Conservation (phyloP, 202 grass and related monocot species). For the Setaria italica region DNA sequence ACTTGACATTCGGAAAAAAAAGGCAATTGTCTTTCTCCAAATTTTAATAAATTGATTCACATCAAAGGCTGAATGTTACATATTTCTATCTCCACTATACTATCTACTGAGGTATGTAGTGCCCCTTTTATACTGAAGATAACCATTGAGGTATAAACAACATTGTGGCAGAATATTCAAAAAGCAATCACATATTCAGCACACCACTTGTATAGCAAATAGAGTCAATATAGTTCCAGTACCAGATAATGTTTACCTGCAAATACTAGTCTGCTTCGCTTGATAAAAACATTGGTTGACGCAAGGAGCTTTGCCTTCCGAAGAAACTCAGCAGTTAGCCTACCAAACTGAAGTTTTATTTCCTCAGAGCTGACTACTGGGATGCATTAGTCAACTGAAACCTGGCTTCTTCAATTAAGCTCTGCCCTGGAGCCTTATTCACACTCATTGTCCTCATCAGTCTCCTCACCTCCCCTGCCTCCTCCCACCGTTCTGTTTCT, state of each 20-base stretch:
- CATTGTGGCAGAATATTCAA: not conserved
- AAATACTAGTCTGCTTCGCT: not conserved
- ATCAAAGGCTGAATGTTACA: not conserved
- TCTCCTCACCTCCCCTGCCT: conserved; percentile 57
- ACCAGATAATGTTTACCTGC: conserved; percentile 31
- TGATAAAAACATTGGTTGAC: not conserved
- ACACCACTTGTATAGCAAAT: not conserved
- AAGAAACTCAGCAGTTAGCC: not conserved
- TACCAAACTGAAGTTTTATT: conserved; percentile 12
- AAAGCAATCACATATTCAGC: conserved; percentile 19
- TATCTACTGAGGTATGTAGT: not conserved
- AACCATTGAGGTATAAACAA: not conserved
- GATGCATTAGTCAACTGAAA: conserved; percentile 32
- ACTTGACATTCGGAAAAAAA: not conserved
- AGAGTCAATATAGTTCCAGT: not conserved
- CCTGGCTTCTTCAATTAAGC: conserved; percentile 51
- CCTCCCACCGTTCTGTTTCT: conserved; percentile 61
- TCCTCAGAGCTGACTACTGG: not conserved
- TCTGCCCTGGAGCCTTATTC: conserved; percentile 65
- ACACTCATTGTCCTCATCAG: conserved; percentile 67
- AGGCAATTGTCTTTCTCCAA: not conserved
- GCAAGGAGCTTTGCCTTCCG: not conserved
- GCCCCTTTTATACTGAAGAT: not conserved
- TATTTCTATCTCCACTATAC: not conserved
- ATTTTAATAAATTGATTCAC: not conserved